These are phyloP conservation scores for Debaryomyces prosopidis DNA, from an alignment of 805 yeast species.

Conservation along the genomic window DNA sequence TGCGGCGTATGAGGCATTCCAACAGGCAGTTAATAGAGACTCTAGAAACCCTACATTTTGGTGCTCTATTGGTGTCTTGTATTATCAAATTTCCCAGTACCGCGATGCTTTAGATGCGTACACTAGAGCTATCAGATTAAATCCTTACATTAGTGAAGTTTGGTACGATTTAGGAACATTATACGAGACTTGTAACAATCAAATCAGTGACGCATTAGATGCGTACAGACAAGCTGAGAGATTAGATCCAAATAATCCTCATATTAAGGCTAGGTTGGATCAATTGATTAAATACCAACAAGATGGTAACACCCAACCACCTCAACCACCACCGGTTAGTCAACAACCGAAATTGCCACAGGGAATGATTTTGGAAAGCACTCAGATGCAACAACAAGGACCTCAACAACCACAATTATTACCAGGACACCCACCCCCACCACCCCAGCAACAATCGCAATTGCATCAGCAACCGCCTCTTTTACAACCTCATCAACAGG, in stretches of 20 bases:
- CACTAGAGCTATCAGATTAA: constrained; percentile 91
- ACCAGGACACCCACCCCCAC: constrained; percentile 9
- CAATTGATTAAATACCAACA: constrained; percentile 74
- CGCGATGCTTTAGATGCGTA: constrained; percentile 97
- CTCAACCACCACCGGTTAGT: constrained; percentile 66
- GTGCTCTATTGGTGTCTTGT: constrained; percentile 94
- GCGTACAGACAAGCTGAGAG: constrained; percentile 97
- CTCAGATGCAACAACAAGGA: constrained; percentile 26
- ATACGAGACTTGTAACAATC: constrained; percentile 96
- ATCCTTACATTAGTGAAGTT: constrained; percentile 94
- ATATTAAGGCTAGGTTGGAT: constrained; percentile 88
- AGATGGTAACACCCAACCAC: constrained; percentile 63
- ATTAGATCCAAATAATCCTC: constrained; percentile 91
- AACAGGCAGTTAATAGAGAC: constrained; percentile 96
- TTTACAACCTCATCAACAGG: constrained; percentile 10
- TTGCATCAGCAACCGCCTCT: constrained; percentile 17
- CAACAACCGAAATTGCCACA: constrained; percentile 65
- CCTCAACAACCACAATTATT: constrained; percentile 15
- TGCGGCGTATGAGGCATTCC: constrained; percentile 97
- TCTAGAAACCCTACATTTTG: constrained; percentile 97
- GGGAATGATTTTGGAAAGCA: constrained; percentile 59
- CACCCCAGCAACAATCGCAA: constrained; percentile 12
- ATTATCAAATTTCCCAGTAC: constrained; percentile 94
- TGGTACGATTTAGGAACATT: constrained; percentile 98
- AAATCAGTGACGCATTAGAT: constrained; percentile 90